Conservation (phyloP, 768 basidiomycete genomes). For the Naganishia vaughanmartiniae region DNA sequence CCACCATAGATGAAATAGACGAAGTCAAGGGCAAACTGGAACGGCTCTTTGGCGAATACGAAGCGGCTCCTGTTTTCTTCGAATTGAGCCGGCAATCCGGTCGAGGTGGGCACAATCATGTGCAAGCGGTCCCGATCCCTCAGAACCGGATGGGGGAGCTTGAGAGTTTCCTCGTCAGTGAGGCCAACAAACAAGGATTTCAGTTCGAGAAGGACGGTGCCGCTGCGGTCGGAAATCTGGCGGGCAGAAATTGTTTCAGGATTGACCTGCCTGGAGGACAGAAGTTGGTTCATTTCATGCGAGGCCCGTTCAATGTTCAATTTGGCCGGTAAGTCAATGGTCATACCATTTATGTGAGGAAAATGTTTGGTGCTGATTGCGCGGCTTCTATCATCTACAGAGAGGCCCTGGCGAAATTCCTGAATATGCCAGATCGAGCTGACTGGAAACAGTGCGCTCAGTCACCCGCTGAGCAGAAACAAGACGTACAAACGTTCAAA, state of each 20-base stretch:
- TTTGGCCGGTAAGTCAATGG: slow-evolving; percentile 91
- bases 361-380: background rate
- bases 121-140: slow-evolving; percentile 62
- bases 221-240: slow-evolving; percentile 59
- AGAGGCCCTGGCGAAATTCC: slow-evolving; percentile 72
- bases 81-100: slow-evolving; percentile 80
- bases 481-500: slow-evolving; percentile 81
- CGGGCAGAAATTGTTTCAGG: slow-evolving; percentile 71
- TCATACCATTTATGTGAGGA: background rate
- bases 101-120: slow-evolving; percentile 90
- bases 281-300: slow-evolving; percentile 81
- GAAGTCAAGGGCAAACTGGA: slow-evolving; percentile 75
- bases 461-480: slow-evolving; percentile 77
- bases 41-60: slow-evolving; percentile 68
- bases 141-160: slow-evolving; percentile 61
- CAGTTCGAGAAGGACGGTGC: slow-evolving; percentile 63
- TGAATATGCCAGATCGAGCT: slow-evolving; percentile 71
- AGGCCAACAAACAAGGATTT: slow-evolving; percentile 71
- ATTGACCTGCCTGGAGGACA: slow-evolving; percentile 84
- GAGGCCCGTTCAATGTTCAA: slow-evolving; percentile 78
- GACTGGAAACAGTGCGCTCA: slow-evolving; percentile 91
- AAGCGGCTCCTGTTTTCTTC: slow-evolving; percentile 70
- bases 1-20: slow-evolving; percentile 77
- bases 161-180: slow-evolving; percentile 51
- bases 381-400: slow-evolving; percentile 55